Evolutionary conservation across 768 basidiomycete genomes (phyloP), one percentile per base, ranked within the genome.

Genomic region (Tulasnella sp.): DNA sequence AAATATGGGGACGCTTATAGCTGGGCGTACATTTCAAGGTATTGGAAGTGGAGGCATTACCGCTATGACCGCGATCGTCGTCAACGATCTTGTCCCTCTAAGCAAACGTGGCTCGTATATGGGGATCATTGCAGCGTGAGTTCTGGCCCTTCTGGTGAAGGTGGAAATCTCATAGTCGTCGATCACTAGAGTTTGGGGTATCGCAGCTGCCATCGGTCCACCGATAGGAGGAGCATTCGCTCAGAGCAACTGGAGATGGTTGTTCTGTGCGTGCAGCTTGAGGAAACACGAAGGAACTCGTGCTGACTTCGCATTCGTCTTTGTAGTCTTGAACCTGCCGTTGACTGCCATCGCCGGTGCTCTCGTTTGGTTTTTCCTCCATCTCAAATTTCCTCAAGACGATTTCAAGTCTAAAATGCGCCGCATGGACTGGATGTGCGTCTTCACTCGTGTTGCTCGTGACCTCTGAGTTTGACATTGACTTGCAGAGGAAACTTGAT

Each of bases 261-360:
- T n/a, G n/a, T n/a, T n/a, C n/a, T n/a, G n/a, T n/a, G n/a, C 9
- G 73, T 77, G 14, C 73, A 65, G 6, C 80, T 78, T 1, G 72
- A 76, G 29, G 83, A 83, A 82, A 75, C 82, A 65, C 83, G 83
- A 83, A 76, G 83, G 9, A 16, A 17, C 83, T 81, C 65, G 83
- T n/a, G 83, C 83, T 67, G 83, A 81, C 82, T 22, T 59, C 80
- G 70, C 37, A 1, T 0, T 44, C 39, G 52, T 5, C 26, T 40
- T 65, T 9, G 7, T 22, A 47, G 82, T 83, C 69, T 76, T 84
- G 72, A 84, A 84, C 67, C 71, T 83, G 17, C 82, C 82, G 11
- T 76, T 81, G 44, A 78, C 78, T 12, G 74, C 75, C 19, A 22
- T 83, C 11, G 79, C 81, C 0, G 78, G 75, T 0, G 75, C 67